Evolutionary conservation across 495 filamentous ascomycete genomes (phyloP).

Genomic region (Talaromyces thailandensis): DNA sequence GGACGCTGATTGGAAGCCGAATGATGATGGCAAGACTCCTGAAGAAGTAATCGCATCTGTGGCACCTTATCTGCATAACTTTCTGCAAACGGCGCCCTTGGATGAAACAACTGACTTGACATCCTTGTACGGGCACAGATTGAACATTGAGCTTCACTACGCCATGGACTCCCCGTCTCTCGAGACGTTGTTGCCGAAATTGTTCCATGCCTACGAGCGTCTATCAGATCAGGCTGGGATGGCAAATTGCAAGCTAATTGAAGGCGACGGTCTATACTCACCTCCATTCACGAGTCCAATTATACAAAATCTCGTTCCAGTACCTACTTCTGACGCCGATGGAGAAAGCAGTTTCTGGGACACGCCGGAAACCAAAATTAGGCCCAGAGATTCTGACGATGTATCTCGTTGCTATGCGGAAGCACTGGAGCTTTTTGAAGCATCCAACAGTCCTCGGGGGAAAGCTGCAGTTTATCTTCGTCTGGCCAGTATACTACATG

Average conservation of each 20-base stretch:
- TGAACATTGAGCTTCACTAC: conserved; percentile 13
- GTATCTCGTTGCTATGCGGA: conserved; percentile 9
- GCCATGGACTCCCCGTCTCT: conserved; percentile 9
- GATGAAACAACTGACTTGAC: conserved; percentile 9
- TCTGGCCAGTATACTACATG: conserved; percentile 15
- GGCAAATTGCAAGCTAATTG: conserved; percentile 15
- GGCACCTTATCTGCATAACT: neutral
- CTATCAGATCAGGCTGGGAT: conserved; percentile 13
- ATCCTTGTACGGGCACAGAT: conserved; percentile 8
- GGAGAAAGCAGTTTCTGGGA: conserved; percentile 15
- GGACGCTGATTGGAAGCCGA: neutral
- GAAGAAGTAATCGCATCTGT: neutral
- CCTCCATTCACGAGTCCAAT: conserved; percentile 17
- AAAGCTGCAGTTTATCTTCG: conserved; percentile 17
- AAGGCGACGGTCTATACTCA: conserved; percentile 14
- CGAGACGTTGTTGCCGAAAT: conserved; percentile 4
- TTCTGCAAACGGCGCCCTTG: conserved; percentile 3
- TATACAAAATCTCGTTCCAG: conserved; percentile 13
- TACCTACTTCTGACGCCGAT: conserved; percentile 1
- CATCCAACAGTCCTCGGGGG: conserved; percentile 9
- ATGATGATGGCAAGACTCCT: conserved; percentile 4
- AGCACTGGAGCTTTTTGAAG: conserved; percentile 11
- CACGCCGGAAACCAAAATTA: conserved; percentile 10
- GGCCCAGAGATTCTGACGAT: conserved; percentile 7
- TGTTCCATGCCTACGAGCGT: conserved; percentile 9